Percentiles rank a stretch among this genome's conserved stretches.
Evolutionary conservation across 306 rosid genomes (phyloP).

Genomic region (Vicia faba): DNA sequence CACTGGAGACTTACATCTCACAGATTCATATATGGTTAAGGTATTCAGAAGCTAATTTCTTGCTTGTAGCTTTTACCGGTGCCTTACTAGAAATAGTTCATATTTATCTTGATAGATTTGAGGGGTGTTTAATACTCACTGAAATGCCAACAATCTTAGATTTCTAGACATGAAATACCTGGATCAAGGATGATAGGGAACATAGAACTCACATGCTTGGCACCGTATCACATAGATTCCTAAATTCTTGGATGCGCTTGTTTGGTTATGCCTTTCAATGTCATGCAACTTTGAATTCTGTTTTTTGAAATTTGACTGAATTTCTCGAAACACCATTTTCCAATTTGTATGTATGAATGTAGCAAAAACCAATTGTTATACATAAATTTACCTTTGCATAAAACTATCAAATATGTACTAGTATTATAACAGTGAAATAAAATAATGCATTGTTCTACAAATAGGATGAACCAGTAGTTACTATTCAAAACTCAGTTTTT

Average conservation of each 20-base stretch:
- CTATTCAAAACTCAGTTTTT: neutral
- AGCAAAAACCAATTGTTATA: constrained; percentile 4
- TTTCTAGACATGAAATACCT: constrained; percentile 23
- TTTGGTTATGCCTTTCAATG: constrained; percentile 14
- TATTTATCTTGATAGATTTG: constrained; percentile 13
- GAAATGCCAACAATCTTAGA: constrained; percentile 17
- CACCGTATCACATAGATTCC: neutral
- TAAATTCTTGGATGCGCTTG: constrained; percentile 9
- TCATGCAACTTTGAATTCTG: constrained; percentile 13
- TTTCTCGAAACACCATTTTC: constrained; percentile 1
- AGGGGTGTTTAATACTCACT: constrained; percentile 28
- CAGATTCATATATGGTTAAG: constrained; percentile 98
- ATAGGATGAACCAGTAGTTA: constrained; percentile 26
- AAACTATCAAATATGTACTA: neutral
- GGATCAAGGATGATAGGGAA: constrained; percentile 28
- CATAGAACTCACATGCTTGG: constrained; percentile 16
- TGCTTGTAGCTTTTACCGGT: constrained; percentile 25
- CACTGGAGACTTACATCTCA: constrained; percentile 94
- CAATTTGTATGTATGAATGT: neutral
- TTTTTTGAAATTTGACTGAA: constrained; percentile 14
- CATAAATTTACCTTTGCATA: constrained; percentile 16
- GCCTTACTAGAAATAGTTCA: neutral
- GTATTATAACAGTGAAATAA: constrained; percentile 20
- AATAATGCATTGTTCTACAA: constrained; percentile 4
- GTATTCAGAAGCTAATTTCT: constrained; percentile 46